Percentiles rank a stretch among this genome's conserved stretches.
Evolutionary conservation across 73 alveolate genomes (phyloP).

Genomic region (Paraurostyla sp.): DNA sequence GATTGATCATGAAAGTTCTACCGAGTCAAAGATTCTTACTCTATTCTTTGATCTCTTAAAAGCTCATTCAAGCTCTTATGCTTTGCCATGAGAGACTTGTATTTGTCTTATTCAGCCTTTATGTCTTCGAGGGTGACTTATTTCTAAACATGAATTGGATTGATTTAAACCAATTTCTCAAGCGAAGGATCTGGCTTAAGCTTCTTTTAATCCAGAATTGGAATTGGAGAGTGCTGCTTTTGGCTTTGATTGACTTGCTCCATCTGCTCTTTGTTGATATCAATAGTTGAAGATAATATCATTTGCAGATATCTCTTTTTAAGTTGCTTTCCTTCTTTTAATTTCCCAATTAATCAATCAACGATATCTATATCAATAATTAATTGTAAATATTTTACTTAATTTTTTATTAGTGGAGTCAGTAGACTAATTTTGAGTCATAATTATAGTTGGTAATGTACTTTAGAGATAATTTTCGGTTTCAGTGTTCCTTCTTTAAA

Average conservation of each 20-base stretch:
- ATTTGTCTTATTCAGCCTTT: constrained; percentile 22
- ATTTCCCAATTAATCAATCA: constrained; percentile 27
- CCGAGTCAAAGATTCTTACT: not conserved
- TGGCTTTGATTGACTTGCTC: not conserved
- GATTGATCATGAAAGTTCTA: not conserved
- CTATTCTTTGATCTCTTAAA: constrained; percentile 1
- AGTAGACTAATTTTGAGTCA: too few relatives aligned
- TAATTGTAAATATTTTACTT: too few relatives aligned
- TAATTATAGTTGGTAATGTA: too few relatives aligned
- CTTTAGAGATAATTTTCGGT: too few relatives aligned
- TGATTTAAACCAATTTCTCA: not conserved
- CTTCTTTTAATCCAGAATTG: not conserved
- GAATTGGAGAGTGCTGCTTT: not conserved
- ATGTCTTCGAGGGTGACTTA: constrained; percentile 17
- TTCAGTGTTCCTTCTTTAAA: too few relatives aligned
- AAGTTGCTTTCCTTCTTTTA: constrained; percentile 13
- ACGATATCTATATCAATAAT: constrained; percentile 36
- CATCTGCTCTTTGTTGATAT: not conserved
- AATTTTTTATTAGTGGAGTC: too few relatives aligned
- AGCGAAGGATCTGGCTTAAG: constrained; percentile 17
- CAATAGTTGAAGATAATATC: constrained; percentile 1
- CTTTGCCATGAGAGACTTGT: not conserved
- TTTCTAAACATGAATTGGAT: constrained; percentile 3
- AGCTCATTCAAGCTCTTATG: constrained; percentile 12
- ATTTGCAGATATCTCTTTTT: constrained; percentile 31